Base-by-base conservation (phyloP, 202 grass and related monocot genomes). In the Carex arenaria region DNA sequence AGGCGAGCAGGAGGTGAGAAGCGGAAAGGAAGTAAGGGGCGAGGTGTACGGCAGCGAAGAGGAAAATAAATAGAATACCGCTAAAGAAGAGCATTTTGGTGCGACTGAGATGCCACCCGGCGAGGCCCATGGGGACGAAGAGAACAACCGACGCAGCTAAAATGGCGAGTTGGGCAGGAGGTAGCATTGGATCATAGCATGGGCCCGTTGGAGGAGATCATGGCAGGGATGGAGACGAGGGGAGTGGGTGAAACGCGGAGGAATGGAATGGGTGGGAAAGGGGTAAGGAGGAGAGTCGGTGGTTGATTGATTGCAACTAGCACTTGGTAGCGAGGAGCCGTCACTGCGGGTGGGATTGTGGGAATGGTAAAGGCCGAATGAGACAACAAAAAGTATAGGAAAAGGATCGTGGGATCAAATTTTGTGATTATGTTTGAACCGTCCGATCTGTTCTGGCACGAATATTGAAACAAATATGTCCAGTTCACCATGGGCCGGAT, bases 21-120 rank as follows among this genome's bases (percentile, higher is more conserved):
- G 92, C 61, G 40, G 92, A 94, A 17, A 90, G 92, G 61, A 95
- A 87, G 82, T 93, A 93, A 11, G 95, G 95, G 42, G 87, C 85
- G 64, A 98, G 87, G 62, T 98, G 95, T 18, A 98, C 91, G 36
- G 86, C 95, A 15, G 92, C 95, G 88, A 93, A 93, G 56, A 98
- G 95, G 66, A 92, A 91, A 42, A 98, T 79, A 88, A 98, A 98
- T 26, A 98, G 86, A 69, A 93, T 86, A 56, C 95, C 92, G 84
- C 87, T 91, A 87, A 98, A 98, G 87, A 98, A 98, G 89, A 98
- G 95, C 76, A 98, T 90, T 89, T 98, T 98, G 84, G 94, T 92
- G 74, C 95, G 92, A 88, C 95, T 95, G 67, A 98, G 92, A 84
- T 98, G 92, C 90, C 91, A 93, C 3, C 95, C 92, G 2, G 91